Evolutionary conservation across 306 rosid genomes (phyloP).

Genomic region (Lupinus albus): DNA sequence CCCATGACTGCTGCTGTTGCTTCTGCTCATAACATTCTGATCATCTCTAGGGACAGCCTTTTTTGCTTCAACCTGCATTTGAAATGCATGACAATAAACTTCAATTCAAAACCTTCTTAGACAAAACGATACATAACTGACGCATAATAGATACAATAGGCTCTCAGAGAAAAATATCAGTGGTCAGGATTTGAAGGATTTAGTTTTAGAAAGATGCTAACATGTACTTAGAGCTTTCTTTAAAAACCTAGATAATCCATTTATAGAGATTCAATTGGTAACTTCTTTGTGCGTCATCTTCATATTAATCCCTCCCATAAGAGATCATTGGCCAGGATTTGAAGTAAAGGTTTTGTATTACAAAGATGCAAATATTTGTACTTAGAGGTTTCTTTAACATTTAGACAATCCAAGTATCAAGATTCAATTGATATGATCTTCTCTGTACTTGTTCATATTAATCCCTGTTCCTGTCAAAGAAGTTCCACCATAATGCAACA

Average conservation of each 20-base stretch:
- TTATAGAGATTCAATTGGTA: too few relatives aligned
- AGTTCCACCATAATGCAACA: slow-evolving; percentile 21
- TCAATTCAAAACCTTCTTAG: neutral
- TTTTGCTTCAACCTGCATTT: slow-evolving; percentile 60
- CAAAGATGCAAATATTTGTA: neutral
- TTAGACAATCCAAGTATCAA: too few relatives aligned
- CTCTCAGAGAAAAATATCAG: slow-evolving; percentile 11
- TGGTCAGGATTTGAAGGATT: slow-evolving; percentile 10
- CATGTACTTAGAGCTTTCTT: too few relatives aligned
- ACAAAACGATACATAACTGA: slow-evolving; percentile 12
- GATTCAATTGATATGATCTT: neutral
- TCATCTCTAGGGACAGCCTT: slow-evolving; percentile 67
- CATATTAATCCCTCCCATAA: too few relatives aligned
- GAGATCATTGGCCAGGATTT: too few relatives aligned
- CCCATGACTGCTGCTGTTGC: slow-evolving; percentile 53
- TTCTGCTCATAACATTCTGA: slow-evolving; percentile 52
- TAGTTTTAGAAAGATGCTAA: too few relatives aligned
- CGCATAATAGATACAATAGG: neutral
- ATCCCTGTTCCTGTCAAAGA: too few relatives aligned
- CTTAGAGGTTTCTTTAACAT: too few relatives aligned
- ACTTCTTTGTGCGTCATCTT: too few relatives aligned
- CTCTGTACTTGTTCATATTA: too few relatives aligned
- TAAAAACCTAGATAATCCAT: too few relatives aligned
- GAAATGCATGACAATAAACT: slow-evolving; percentile 31
- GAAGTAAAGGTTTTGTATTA: neutral